Percentiles rank a stretch among this genome's conserved stretches.
Evolutionary conservation across 495 filamentous ascomycete genomes (phyloP).

Genomic region (Trichoderma reesei): DNA sequence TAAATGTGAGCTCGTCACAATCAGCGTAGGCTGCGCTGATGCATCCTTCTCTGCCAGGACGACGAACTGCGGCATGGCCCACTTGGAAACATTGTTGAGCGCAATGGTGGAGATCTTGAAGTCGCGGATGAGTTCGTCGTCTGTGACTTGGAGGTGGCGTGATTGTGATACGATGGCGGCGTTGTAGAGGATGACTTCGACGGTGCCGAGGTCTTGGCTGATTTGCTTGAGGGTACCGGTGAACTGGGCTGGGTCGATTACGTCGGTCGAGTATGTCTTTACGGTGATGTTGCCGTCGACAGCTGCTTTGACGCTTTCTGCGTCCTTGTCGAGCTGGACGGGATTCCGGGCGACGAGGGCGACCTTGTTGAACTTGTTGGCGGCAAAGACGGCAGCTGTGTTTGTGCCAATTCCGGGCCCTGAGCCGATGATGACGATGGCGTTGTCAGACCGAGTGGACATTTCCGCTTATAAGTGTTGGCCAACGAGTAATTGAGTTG

Average conservation of each 20-base stretch:
- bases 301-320: conserved; percentile 14
- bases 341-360: conserved; percentile 28
- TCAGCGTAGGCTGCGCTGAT: conserved; percentile 22
- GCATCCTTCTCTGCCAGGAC: conserved; percentile 16
- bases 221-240: conserved; percentile 21
- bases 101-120: conserved; percentile 31
- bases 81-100: conserved; percentile 26
- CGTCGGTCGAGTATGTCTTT: conserved; percentile 23
- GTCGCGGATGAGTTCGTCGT: conserved; percentile 30
- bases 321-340: conserved; percentile 26
- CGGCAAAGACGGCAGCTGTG: conserved; percentile 25
- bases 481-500: not conserved
- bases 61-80: conserved; percentile 25
- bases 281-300: conserved; percentile 18
- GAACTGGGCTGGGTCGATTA: conserved; percentile 20
- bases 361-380: conserved; percentile 27
- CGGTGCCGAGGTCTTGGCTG: conserved; percentile 20
- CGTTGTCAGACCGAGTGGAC: not conserved
- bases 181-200: conserved; percentile 31
- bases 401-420: conserved; percentile 33
- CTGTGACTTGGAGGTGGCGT: conserved; percentile 19
- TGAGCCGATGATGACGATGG: conserved; percentile 30
- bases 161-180: conserved; percentile 26
- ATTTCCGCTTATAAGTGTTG: not conserved
- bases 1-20: conserved; percentile 28